Percentiles rank a stretch among this genome's conserved stretches.
phyloP scores from a whole-genome alignment of 202 grass and related monocot species.

The Digitaria exilis region DNA sequence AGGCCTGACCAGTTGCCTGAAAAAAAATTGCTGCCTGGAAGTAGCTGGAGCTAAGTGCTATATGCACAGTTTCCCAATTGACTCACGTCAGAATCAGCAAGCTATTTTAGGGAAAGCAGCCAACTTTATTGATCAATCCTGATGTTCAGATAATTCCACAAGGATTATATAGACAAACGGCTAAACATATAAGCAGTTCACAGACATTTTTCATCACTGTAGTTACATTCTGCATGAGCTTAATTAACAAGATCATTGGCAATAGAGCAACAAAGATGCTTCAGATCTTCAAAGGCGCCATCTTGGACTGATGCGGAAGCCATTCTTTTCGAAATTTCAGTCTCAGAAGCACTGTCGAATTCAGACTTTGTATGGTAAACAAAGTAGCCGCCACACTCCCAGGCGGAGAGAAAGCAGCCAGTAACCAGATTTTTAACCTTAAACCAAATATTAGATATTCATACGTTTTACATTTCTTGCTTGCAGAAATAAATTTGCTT shows the following conservation, averaged over 20 bases:
- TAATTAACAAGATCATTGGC: conserved; percentile 30
- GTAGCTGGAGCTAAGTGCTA: no score
- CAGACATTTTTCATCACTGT: not conserved
- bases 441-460: conserved; percentile 2
- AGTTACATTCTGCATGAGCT: not conserved
- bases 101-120: not conserved
- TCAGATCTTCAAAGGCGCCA: conserved; percentile 50
- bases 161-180: not conserved
- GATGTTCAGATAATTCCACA: conserved; percentile 18
- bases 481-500: not conserved
- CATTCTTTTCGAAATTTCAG: conserved; percentile 55
- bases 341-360: conserved; percentile 50
- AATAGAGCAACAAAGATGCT: conserved; percentile 49
- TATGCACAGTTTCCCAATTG: not conserved
- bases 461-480: not conserved
- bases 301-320: conserved; percentile 43
- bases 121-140: conserved; percentile 16
- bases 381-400: conserved; percentile 73
- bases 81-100: not conserved
- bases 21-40: no score
- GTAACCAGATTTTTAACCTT: conserved; percentile 44
- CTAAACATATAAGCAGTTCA: not conserved
- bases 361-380: conserved; percentile 44
- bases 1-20: no score
- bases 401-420: conserved; percentile 46